Evolutionary conservation across 2,329 filamentous ascomycete genomes (phyloP), one percentile per base, ranked within the genome.

Genomic region (Dendryphion nanum): DNA sequence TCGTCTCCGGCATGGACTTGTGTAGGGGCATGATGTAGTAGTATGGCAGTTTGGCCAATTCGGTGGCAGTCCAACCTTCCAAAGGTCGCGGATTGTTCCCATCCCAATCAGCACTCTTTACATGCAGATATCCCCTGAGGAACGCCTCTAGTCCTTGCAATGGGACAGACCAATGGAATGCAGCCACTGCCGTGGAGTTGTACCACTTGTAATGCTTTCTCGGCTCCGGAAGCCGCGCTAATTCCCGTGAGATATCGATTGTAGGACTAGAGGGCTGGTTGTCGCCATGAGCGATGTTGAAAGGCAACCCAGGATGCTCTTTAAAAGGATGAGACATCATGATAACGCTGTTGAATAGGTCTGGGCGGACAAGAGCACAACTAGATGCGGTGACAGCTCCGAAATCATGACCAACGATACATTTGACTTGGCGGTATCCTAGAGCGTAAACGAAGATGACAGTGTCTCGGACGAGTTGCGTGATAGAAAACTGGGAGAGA

Each of bases 131-230:
- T 3, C 82, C 81, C 7, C 81, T 73, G 1, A 86, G 66, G 44
- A 85, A 86, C 1, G 61, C 59, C n/a, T 74, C 68, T 10, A 86
- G 66, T 2, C 78, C 76, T 41, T 78, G 73, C 1, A 64, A 51
- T 0, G 74, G 71, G 18, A 67, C 52, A 16, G 64, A 55, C 74
- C 76, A 77, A 20, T 78, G 69, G 2, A 42, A 21, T 1, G 69
- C 70, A 1, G 78, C 78, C 2, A 55, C 42, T 0, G 68, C 34
- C 2, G 71, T 74, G 3, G 77, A 76, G 50, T 81, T 82, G 59
- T 81, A 85, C 75, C 75, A 82, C 59, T 83, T 83, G 68, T 86
- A 86, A 57, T 85, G 82, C 56, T 85, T 85, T 6, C 78, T 57
- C 0, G 81, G 79, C n/a, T 75, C 71, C 2, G 70, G 58, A 1